Evolutionary conservation across 2,329 filamentous ascomycete genomes (phyloP).

Genomic region (Botrytis fabae): DNA sequence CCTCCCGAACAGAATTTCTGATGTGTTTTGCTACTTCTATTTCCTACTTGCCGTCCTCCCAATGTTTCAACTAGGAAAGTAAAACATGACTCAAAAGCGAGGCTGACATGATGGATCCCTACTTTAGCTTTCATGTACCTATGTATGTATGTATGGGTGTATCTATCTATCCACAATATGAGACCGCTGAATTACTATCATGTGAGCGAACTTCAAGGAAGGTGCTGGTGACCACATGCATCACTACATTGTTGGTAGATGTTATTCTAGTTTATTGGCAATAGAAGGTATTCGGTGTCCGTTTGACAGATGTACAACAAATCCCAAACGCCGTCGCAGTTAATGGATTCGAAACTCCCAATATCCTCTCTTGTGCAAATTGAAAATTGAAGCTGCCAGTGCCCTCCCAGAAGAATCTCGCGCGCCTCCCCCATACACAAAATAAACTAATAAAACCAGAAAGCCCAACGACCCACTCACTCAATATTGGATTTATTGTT

Average conservation of each 20-base stretch:
- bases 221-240: not conserved
- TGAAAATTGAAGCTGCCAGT: constrained; percentile 30
- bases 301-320: constrained; percentile 33
- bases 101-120: constrained; percentile 3
- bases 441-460: constrained; percentile 29
- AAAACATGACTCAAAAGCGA: constrained; percentile 2
- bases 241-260: constrained; percentile 22
- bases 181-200: not conserved
- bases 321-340: constrained; percentile 36
- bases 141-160: not conserved
- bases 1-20: not conserved
- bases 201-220: not conserved
- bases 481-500: constrained; percentile 15
- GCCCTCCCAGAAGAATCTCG: constrained; percentile 36
- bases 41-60: not conserved
- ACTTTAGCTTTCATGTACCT: not conserved
- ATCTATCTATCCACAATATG: not conserved
- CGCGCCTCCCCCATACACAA: constrained; percentile 28
- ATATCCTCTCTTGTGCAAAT: constrained; percentile 29
- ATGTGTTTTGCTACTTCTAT: not conserved
- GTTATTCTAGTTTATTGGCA: constrained; percentile 21
- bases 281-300: constrained; percentile 29
- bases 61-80: not conserved
- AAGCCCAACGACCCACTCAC: constrained; percentile 26
- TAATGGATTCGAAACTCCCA: constrained; percentile 23